Evolutionary conservation across 2,329 filamentous ascomycete genomes (phyloP).

Genomic region (Ophiostoma piceae): DNA sequence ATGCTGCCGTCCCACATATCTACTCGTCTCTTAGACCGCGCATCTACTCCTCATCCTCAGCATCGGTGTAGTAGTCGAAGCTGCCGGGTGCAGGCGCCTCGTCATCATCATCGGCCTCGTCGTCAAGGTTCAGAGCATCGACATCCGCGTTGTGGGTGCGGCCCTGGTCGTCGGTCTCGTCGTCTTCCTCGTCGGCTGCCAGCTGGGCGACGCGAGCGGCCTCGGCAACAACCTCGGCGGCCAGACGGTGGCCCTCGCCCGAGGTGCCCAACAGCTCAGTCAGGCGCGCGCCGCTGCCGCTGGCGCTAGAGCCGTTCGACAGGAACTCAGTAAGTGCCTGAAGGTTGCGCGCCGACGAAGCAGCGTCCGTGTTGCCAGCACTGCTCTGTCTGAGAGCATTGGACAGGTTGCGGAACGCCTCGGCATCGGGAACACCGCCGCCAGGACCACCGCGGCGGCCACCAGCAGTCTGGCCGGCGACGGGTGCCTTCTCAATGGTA

Average conservation of each 20-base stretch:
- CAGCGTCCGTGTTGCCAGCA: slow-evolving; percentile 30
- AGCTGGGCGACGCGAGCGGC: slow-evolving; percentile 21
- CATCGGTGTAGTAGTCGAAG: slow-evolving; percentile 75
- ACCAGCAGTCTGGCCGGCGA: slow-evolving; percentile 38
- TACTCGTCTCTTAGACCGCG: neutral
- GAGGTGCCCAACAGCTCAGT: slow-evolving; percentile 14
- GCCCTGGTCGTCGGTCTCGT: neutral
- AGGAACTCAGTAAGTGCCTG: slow-evolving; percentile 12
- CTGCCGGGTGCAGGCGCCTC: slow-evolving; percentile 65
- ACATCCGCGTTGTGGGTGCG: slow-evolving; percentile 54
- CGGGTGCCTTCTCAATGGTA: slow-evolving; percentile 56
- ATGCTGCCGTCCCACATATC: neutral
- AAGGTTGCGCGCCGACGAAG: slow-evolving; percentile 20
- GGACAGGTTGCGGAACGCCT: slow-evolving; percentile 23
- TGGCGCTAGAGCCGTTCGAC: neutral
- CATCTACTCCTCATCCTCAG: slow-evolving; percentile 40
- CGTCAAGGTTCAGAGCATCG: slow-evolving; percentile 78
- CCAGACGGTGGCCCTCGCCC: slow-evolving; percentile 13
- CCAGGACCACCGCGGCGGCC: slow-evolving; percentile 25
- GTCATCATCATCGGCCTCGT: slow-evolving; percentile 68
- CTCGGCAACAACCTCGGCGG: slow-evolving; percentile 24
- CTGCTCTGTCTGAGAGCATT: slow-evolving; percentile 32
- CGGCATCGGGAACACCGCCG: slow-evolving; percentile 19
- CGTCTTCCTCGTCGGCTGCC: slow-evolving; percentile 27
- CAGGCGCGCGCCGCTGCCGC: slow-evolving; percentile 23